Evolutionary conservation across 208 protist species (phyloP).

Genomic region (Tritrichomonas musculus): DNA sequence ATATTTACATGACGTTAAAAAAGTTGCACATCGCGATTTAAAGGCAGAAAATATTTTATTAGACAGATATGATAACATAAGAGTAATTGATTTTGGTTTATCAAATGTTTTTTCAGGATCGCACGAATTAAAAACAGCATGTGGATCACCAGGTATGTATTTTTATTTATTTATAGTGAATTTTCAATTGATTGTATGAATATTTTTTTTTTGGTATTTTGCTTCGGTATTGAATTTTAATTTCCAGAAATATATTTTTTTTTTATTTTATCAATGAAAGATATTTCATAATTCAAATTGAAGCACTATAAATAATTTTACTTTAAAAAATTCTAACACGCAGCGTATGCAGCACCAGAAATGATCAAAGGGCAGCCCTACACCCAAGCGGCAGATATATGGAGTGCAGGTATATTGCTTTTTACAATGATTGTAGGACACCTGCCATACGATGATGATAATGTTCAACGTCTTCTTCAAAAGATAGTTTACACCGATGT

Average conservation of each 20-base stretch:
- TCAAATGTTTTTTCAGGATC: neutral
- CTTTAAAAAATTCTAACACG: too few relatives aligned
- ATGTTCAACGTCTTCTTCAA: neutral
- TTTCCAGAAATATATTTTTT: too few relatives aligned
- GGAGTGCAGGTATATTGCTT: neutral
- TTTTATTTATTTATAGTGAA: neutral
- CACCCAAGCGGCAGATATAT: neutral
- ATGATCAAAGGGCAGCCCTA: neutral
- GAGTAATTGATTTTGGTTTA: constrained; percentile 26
- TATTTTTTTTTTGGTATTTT: too few relatives aligned
- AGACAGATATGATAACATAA: neutral
- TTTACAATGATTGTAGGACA: neutral
- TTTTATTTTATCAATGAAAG: too few relatives aligned
- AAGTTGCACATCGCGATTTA: neutral
- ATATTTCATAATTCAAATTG: too few relatives aligned
- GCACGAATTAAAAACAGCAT: neutral
- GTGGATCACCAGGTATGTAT: neutral
- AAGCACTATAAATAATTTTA: too few relatives aligned
- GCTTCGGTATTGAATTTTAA: too few relatives aligned
- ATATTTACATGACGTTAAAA: neutral
- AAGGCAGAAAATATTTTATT: constrained; percentile 21
- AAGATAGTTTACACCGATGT: constrained; percentile 16
- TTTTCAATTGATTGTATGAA: too few relatives aligned
- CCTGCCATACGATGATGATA: neutral
- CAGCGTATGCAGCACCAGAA: neutral